phyloP scores from a whole-genome alignment of 495 filamentous ascomycete species.

The Penicillium goetzii region DNA sequence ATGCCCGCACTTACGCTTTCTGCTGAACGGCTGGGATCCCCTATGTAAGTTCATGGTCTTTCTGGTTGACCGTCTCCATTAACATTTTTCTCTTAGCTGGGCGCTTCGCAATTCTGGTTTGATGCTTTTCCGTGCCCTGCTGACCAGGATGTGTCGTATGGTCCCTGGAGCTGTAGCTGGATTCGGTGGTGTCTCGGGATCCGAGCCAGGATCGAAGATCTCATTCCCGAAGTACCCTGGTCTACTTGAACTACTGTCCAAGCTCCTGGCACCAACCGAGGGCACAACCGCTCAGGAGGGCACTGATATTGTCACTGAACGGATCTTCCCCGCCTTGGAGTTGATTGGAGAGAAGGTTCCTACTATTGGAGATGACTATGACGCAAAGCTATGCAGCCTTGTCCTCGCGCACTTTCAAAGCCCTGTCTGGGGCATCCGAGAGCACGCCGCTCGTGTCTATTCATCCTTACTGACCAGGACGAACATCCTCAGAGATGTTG shows the following conservation, averaged over 20 bases:
- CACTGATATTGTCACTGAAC: conserved; percentile 60
- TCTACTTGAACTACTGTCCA: conserved; percentile 67
- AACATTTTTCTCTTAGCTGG: conserved; percentile 61
- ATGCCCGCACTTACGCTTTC: conserved; percentile 74
- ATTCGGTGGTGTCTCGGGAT: conserved; percentile 48
- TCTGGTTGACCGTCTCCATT: conserved; percentile 7
- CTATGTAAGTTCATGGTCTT: conserved; percentile 50
- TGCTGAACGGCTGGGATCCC: conserved; percentile 65
- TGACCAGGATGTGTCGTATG: conserved; percentile 64
- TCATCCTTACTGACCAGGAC: conserved; percentile 62
- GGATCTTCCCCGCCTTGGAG: conserved; percentile 85
- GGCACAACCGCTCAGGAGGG: conserved; percentile 38
- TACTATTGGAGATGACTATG: conserved; percentile 36
- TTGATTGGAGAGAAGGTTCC: conserved; percentile 65
- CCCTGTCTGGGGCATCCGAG: conserved; percentile 82
- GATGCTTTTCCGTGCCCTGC: conserved; percentile 81
- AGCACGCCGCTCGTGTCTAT: conserved; percentile 83
- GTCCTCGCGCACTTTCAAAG: conserved; percentile 61
- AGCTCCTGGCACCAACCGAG: conserved; percentile 58
- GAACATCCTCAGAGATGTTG: conserved; percentile 55
- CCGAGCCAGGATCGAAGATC: conserved; percentile 47
- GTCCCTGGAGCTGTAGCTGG: conserved; percentile 37
- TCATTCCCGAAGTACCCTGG: conserved; percentile 69
- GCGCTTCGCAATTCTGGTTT: conserved; percentile 90
- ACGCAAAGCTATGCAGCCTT: conserved; percentile 38